Base-by-base conservation (phyloP, 1,284 basidiomycete species). In the Sporisorium sorghi region DNA sequence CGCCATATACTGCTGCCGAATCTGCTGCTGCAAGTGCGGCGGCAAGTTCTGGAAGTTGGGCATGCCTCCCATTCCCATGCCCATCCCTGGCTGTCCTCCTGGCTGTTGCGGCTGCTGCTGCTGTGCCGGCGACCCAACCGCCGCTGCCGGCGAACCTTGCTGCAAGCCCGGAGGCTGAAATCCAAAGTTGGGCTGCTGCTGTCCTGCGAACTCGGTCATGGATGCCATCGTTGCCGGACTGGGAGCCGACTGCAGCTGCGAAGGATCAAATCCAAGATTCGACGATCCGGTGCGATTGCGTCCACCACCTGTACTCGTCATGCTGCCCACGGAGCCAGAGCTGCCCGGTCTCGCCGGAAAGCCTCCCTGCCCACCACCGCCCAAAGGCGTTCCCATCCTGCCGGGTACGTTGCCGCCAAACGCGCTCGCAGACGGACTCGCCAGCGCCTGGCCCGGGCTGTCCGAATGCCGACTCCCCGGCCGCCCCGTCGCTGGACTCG, bases 11-110 rank as follows among this genome's bases (percentile, higher is more conserved):
- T 76, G 74, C 48, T 76, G 70, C 14, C 66, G 58, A 9, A 76
- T 65, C 55, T 73, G 70, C 40, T 73, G 70, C 52, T 76, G 74
- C 33, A 76, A 14, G 39, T 73, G 69, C 19, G 74, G 74, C 8
- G 74, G 70, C 26, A 76, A 43, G 28, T 61, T 62, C 23, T 76
- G 70, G 23, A 76, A 52, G 42, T 73, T 73, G 44, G 61, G 56
- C 55, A 70, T 55, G 23, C 58, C 55, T 24, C 40, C 30, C 59
- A 72, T 50, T 9, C 37, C 53, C 55, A 49, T 53, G 32, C 48
- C 56, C 58, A 66, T 58, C n/a, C 30, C 28, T 44, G 19, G 23
- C 12, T 44, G 42, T 21, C n/a, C 17, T 5, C 48, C 53, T 15
- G 51, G 59, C 63, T 64, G 71, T n/a, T 40, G 43, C 40, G 23